Percentiles rank a stretch among this genome's conserved stretches.
Conservation (phyloP, 78 protist species). For the Paulinella micropora region DNA sequence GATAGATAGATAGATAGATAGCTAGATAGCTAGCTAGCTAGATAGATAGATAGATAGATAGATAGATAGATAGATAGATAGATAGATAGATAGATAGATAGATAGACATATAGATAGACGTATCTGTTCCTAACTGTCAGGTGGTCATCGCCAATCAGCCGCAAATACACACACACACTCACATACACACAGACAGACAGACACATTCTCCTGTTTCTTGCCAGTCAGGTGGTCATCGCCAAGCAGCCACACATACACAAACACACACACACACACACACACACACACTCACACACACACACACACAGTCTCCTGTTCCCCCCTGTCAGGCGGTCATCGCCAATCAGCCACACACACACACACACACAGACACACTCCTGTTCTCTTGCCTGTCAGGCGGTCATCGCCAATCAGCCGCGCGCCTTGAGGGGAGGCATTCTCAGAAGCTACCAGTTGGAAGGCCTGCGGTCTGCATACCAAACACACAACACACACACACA, state of each 20-base stretch:
- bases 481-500: no score
- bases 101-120: no score
- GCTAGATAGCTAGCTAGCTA: no score
- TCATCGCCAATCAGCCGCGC: not conserved
- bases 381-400: no score
- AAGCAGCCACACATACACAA: not conserved
- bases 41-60: no score
- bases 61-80: no score
- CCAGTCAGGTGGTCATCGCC: not conserved
- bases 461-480: conserved; percentile 1
- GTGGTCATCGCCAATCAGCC: no score
- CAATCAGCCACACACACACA: not conserved
- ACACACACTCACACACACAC: not conserved
- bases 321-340: not conserved
- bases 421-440: not conserved
- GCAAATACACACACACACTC: no score
- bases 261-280: not conserved
- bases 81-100: no score
- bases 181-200: no score
- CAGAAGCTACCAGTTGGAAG: not conserved
- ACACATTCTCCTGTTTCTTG: no score
- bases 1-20: not conserved
- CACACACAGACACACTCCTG: not conserved
- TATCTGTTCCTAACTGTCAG: no score
- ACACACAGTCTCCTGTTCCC: not conserved